Evolutionary conservation across 2,329 filamentous ascomycete species (phyloP).

Genomic region (Leptographium lundbergii): DNA sequence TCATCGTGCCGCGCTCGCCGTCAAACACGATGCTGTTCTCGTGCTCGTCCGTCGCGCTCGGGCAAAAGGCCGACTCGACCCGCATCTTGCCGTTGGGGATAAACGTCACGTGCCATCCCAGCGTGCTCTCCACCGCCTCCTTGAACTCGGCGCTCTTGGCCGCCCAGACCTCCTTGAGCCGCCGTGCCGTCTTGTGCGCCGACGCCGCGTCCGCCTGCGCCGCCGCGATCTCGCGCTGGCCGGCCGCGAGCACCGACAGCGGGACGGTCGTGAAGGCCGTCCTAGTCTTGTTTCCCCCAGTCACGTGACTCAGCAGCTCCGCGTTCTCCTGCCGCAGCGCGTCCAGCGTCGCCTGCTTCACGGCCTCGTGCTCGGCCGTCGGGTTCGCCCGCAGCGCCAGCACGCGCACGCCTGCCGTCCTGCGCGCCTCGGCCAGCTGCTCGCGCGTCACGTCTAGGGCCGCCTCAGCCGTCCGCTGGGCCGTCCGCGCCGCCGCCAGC

Average conservation of each 20-base stretch:
- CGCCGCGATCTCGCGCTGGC: slow-evolving; percentile 62
- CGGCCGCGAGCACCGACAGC: slow-evolving; percentile 59
- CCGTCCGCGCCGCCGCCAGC: slow-evolving; percentile 55
- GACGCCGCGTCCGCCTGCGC: slow-evolving; percentile 56
- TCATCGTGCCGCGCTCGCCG: slow-evolving; percentile 93
- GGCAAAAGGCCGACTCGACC: slow-evolving; percentile 75
- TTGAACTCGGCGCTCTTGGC: slow-evolving; percentile 90
- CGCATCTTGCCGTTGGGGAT: slow-evolving; percentile 95
- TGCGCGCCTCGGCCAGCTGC: slow-evolving; percentile 55
- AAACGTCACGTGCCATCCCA: slow-evolving; percentile 93
- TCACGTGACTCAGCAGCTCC: slow-evolving; percentile 64
- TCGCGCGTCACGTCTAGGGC: slow-evolving; percentile 61
- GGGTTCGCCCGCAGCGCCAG: slow-evolving; percentile 86
- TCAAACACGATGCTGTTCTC: slow-evolving; percentile 74
- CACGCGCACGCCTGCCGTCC: slow-evolving; percentile 65
- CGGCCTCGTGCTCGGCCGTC: slow-evolving; percentile 69
- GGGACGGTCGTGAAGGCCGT: slow-evolving; percentile 53
- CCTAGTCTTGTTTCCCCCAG: slow-evolving; percentile 20
- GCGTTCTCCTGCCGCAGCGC: slow-evolving; percentile 74
- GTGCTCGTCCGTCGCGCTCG: slow-evolving; percentile 54
- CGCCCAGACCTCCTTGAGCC: slow-evolving; percentile 79
- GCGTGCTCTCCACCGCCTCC: slow-evolving; percentile 79
- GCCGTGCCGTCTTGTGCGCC: slow-evolving; percentile 69
- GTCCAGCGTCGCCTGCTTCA: slow-evolving; percentile 69
- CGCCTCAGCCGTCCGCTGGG: slow-evolving; percentile 56